Conservation (phyloP, 306 rosid genomes). For the Ziziphus jujuba region DNA sequence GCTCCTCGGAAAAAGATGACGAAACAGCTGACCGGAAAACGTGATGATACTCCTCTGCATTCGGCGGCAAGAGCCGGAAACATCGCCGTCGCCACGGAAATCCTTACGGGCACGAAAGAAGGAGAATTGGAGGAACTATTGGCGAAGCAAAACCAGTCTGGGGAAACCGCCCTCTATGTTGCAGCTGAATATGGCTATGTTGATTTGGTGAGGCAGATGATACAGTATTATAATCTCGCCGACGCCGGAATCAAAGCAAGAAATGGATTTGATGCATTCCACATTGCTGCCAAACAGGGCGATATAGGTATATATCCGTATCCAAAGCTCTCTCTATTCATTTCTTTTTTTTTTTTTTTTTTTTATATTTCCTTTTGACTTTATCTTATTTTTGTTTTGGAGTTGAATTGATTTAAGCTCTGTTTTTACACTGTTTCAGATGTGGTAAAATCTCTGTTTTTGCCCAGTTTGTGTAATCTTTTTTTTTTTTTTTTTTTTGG, state of each 20-base stretch:
- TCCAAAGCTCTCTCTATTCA: not conserved
- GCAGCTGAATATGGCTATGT: slow-evolving; percentile 84
- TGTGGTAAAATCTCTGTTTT: slow-evolving; percentile 51
- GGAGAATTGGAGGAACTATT: slow-evolving; percentile 47
- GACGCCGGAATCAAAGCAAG: slow-evolving; percentile 84
- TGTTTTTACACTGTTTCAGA: slow-evolving; percentile 35
- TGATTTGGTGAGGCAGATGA: slow-evolving; percentile 84
- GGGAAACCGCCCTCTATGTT: slow-evolving; percentile 83
- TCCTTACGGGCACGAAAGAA: slow-evolving; percentile 42
- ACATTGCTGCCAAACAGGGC: slow-evolving; percentile 97
- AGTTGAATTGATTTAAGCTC: not conserved
- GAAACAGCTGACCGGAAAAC: slow-evolving; percentile 86
- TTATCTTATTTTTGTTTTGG: no score
- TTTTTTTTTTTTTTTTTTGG: no score
- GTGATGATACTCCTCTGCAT: slow-evolving; percentile 80
- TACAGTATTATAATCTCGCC: slow-evolving; percentile 64
- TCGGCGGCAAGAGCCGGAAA: slow-evolving; percentile 79
- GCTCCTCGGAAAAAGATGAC: slow-evolving; percentile 72
- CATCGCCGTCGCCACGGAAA: slow-evolving; percentile 38
- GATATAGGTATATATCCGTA: slow-evolving; percentile 56
- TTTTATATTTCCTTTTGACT: no score
- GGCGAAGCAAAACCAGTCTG: slow-evolving; percentile 77
- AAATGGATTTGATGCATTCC: slow-evolving; percentile 92
- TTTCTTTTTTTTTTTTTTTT: not conserved
- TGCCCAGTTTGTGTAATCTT: no score